A percentile compares a stretch with the other conserved stretches of the same genome.
Evolutionary conservation across 208 protist genomes (phyloP).

Genomic region (Crithidia fasciculata): DNA sequence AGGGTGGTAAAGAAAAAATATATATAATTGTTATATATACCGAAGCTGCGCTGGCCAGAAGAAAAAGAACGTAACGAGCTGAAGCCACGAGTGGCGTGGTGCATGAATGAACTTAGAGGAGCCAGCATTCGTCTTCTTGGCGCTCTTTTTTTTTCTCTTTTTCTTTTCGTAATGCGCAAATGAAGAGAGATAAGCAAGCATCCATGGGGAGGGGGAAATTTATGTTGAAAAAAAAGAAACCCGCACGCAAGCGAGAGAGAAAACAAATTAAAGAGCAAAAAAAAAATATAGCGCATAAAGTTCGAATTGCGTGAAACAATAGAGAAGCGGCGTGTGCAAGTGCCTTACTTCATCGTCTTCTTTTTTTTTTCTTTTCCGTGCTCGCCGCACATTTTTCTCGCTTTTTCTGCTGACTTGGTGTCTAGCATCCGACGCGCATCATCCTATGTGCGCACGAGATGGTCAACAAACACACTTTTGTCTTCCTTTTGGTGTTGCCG

Average conservation of each 20-base stretch:
- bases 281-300: background rate
- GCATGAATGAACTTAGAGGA: too few species aligned
- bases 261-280: slow-evolving; percentile 1
- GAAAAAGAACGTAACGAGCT: too few species aligned
- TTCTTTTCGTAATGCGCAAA: background rate
- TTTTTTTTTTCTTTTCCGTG: background rate
- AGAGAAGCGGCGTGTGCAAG: too few species aligned
- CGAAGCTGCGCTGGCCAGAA: too few species aligned
- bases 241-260: background rate
- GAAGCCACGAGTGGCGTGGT: too few species aligned
- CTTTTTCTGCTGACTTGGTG: too few species aligned
- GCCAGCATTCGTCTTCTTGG: background rate
- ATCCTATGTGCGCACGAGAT: too few species aligned
- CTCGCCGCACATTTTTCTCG: background rate
- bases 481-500: too few species aligned
- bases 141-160: slow-evolving; percentile 19
- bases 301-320: background rate
- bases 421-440: too few species aligned
- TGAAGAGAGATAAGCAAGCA: background rate
- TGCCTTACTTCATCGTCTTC: too few species aligned
- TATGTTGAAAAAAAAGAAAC: background rate
- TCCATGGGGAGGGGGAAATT: background rate
- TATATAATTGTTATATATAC: background rate
- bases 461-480: too few species aligned
- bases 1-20: slow-evolving; percentile 2